Evolutionary conservation across 768 basidiomycete genomes (phyloP).

Genomic region (Russula emetica): DNA sequence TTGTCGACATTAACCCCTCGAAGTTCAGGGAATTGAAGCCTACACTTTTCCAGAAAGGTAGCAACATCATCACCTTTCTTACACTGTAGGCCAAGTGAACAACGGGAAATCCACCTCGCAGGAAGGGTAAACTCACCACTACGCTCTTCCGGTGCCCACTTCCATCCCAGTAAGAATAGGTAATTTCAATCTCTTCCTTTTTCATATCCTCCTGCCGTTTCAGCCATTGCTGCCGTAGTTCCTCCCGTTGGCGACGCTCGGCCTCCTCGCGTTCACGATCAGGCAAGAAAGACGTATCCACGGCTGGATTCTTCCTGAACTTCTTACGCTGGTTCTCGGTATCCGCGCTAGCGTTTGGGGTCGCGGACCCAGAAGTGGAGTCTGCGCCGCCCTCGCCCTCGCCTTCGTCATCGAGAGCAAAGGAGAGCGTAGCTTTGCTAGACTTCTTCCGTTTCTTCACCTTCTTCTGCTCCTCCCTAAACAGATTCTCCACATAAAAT

Average conservation of each 20-base stretch:
- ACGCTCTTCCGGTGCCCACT: slow-evolving; percentile 94
- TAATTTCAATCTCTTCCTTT: slow-evolving; percentile 77
- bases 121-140: slow-evolving; percentile 49
- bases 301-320: slow-evolving; percentile 90
- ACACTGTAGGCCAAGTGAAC: slow-evolving; percentile 55
- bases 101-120: slow-evolving; percentile 10
- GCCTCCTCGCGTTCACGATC: slow-evolving; percentile 96
- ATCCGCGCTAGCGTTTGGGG: slow-evolving; percentile 36
- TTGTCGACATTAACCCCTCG: slow-evolving; percentile 90
- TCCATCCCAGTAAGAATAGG: slow-evolving; percentile 98
- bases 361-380: slow-evolving; percentile 35
- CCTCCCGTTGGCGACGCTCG: slow-evolving; percentile 84
- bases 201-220: slow-evolving; percentile 63
- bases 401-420: slow-evolving; percentile 82
- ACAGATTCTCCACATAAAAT: slow-evolving; percentile 75
- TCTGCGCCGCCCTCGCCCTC: slow-evolving; percentile 49
- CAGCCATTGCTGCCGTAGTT: slow-evolving; percentile 87
- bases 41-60: slow-evolving; percentile 86
- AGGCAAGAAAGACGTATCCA: slow-evolving; percentile 97
- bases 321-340: slow-evolving; percentile 63
- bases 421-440: slow-evolving; percentile 85
- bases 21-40: slow-evolving; percentile 89
- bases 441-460: slow-evolving; percentile 91
- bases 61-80: slow-evolving; percentile 94
- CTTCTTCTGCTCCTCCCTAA: slow-evolving; percentile 84